These are phyloP conservation scores for Agarophyton chilense DNA, from an alignment of 23 red algal genomes.

Conservation along the genomic window DNA sequence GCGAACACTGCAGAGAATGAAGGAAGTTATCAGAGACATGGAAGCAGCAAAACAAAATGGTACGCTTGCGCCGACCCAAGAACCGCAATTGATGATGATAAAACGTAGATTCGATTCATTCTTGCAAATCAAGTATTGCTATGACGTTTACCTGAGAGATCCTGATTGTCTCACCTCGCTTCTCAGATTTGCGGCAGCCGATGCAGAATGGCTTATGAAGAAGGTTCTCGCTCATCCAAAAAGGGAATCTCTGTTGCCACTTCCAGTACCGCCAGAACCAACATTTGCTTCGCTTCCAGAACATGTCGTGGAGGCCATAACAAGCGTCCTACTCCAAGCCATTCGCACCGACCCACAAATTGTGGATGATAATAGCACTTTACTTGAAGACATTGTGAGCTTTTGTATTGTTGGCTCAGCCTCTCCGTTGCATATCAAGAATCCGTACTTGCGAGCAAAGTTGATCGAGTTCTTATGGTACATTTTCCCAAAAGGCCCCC, in stretches of 20 bases:
- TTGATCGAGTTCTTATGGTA: slow-evolving; percentile 81
- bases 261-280: slow-evolving; percentile 58
- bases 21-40: slow-evolving; percentile 80
- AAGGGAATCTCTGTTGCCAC: slow-evolving; percentile 58
- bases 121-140: slow-evolving; percentile 69
- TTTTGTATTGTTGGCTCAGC: slow-evolving; percentile 72
- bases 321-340: slow-evolving; percentile 62
- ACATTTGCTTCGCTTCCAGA: slow-evolving; percentile 87
- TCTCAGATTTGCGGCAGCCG: slow-evolving; percentile 71
- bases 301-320: slow-evolving; percentile 82
- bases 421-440: slow-evolving; percentile 88
- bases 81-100: slow-evolving; percentile 57
- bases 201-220: slow-evolving; percentile 85
- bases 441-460: slow-evolving; percentile 91
- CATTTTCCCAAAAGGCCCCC: slow-evolving; percentile 61
- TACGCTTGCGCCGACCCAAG: slow-evolving; percentile 44
- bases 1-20: slow-evolving; percentile 64
- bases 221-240: slow-evolving; percentile 38
- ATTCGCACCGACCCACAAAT: slow-evolving; percentile 60
- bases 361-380: slow-evolving; percentile 54
- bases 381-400: slow-evolving; percentile 78
- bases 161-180: slow-evolving; percentile 61
- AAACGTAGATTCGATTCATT: slow-evolving; percentile 67
- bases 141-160: slow-evolving; percentile 90
- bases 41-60: slow-evolving; percentile 53